Evolutionary conservation across 2,329 filamentous ascomycete species (phyloP), one percentile per base, ranked within the genome.

Genomic region (Aspergillus aculeatinus): DNA sequence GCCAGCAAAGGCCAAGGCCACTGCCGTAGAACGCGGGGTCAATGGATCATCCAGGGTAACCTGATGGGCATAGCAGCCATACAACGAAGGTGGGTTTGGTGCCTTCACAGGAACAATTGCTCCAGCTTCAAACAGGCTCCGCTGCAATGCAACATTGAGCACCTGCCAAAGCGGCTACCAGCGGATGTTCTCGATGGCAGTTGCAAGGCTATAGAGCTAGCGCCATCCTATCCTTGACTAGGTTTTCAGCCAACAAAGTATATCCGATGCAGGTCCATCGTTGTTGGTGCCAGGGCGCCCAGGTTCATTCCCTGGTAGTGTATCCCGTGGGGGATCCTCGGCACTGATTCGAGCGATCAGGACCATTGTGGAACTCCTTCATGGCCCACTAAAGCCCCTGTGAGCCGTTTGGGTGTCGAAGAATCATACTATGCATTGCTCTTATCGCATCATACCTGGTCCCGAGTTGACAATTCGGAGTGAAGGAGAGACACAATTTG

Each of bases 141-240:
- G 31, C 56, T 64, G 62, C 58, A 63, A 63, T 63, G 59, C 61
- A 58, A 63, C 61, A 29, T 58, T 47, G 61, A 57, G 48, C 50
- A 48, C 61, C 53, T 61, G 56, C 52, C 31, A 12, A 19, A 44
- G 51, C 63, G 63, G 63, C 44, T 64, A 64, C 51, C 57, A 57
- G 47, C 63, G 63, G 63, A 35, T 44, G 14, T 42, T 55, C 39
- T 54, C 44, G 52, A 48, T 58, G 51, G 47, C 42, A 57, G 31
- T 53, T 60, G 49, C 60, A 60, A 57, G 48, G 55, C 47, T 53
- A 55, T 48, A 56, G 19, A 19, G 42, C 51, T 62, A 59, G 56
- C 51, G 27, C 50, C 47, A 33, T 27, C 35, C 35, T 42, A 56
- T 56, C 54, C 62, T 56, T 51, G 55, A 53, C 58, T 61, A 59